Evolutionary conservation across 768 basidiomycete genomes (phyloP), one percentile per base, ranked within the genome.

Genomic region (Terana coerulea): DNA sequence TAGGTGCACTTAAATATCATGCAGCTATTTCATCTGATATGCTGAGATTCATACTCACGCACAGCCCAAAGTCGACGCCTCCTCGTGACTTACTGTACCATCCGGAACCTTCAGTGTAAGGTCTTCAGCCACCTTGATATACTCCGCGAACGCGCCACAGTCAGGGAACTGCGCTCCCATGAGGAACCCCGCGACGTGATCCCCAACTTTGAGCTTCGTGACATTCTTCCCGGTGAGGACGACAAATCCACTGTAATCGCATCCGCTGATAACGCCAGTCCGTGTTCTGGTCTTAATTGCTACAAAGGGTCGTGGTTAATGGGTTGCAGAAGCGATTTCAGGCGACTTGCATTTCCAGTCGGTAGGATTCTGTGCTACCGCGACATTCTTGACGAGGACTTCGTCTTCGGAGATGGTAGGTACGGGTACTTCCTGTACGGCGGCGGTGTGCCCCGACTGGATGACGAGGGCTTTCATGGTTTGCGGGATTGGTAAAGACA

Each of bases 101-200:
- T 19, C 31, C 5, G 62, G 62, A 2, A 64, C 55, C 36, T 54
- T 48, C 63, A 59, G 62, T 5, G 48, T 49, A 12, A 65, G 59
- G 19, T 65, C 55, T 1, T 62, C 62, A 29, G 49, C 37, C 0
- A 57, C 51, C 43, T 56, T 45, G n/a, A 63, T 52, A 50, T 67
- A 69, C 48, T 69, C 64, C 5, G 65, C 58, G 35, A 58, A 67
- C 22, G 66, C 60, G 24, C 66, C 66, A 22, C 58, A 21, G 36
- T 59, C 49, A 11, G 36, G n/a, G 43, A 48, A 62, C 49, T 51
- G 40, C 30, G 54, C 61, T 33, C 67, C 66, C 12, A 56, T 61
- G 12, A 62, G 53, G 34, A 61, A 53, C 9, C 66, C 64, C 2
- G 66, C 64, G 36, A 64, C 63, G 33, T 53, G 57, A 25, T 63